phyloP scores from a whole-genome alignment of 208 protist species.

The Crithidia mellificae region DNA sequence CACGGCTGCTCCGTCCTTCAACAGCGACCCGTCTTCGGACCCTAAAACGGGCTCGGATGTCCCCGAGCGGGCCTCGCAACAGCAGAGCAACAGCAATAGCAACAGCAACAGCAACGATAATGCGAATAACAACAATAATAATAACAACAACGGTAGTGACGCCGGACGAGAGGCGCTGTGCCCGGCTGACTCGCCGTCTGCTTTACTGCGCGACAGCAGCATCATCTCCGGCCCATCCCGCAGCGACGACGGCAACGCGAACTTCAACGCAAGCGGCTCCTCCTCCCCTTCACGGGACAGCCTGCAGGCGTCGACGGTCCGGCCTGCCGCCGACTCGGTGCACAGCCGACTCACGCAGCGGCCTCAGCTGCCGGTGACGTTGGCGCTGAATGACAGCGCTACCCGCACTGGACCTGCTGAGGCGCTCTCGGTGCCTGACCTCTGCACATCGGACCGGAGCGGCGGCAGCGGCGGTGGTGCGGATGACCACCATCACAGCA shows the following conservation, averaged over 20 bases:
- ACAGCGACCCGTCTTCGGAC: neutral
- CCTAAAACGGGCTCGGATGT: neutral
- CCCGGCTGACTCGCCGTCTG: neutral
- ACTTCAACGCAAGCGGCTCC: neutral
- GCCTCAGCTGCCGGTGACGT: constrained; percentile 3
- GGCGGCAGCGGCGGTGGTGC: neutral
- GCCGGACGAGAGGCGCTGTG: neutral
- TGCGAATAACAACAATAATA: too few relatives aligned
- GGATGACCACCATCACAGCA: too few relatives aligned
- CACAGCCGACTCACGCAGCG: constrained; percentile 15
- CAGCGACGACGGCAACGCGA: neutral
- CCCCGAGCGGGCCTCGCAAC: neutral
- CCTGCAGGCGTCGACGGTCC: constrained; percentile 8
- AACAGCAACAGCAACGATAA: neutral
- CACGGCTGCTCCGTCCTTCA: neutral
- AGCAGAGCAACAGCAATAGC: neutral
- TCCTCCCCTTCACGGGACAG: neutral
- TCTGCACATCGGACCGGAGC: neutral
- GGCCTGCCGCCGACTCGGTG: constrained; percentile 1
- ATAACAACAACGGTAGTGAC: neutral
- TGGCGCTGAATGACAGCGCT: constrained; percentile 1
- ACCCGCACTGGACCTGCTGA: neutral
- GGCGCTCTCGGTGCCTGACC: neutral
- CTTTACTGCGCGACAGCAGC: neutral
- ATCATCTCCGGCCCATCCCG: neutral